These are phyloP conservation scores for Theobroma cacao DNA, from an alignment of 345 rosid genomes.

Conservation along the genomic window DNA sequence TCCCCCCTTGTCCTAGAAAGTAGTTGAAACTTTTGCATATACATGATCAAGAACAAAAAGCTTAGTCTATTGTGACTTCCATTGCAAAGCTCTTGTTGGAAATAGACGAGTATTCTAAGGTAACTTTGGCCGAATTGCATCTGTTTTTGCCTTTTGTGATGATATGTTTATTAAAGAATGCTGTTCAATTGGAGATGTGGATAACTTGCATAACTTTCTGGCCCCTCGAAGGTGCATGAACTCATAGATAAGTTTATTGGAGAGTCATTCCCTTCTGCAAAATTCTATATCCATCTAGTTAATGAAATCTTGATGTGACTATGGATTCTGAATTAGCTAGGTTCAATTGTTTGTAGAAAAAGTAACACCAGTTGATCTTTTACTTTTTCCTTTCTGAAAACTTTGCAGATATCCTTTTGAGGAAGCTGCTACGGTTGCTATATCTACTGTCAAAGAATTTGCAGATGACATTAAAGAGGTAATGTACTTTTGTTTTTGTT, in stretches of 20 bases:
- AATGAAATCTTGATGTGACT: neutral
- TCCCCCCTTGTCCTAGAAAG: no score
- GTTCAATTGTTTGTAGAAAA: neutral
- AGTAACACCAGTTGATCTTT: neutral
- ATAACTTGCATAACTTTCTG: neutral
- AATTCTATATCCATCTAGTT: neutral
- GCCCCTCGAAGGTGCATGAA: neutral
- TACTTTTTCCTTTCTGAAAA: slow-evolving; percentile 4
- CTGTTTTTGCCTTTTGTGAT: no score
- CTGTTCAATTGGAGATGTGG: neutral
- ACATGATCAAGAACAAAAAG: no score
- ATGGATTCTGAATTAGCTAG: neutral
- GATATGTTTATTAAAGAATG: no score
- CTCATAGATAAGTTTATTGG: neutral
- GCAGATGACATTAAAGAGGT: slow-evolving; percentile 80
- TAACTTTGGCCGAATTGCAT: no score
- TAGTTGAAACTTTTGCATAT: no score
- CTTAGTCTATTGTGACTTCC: no score
- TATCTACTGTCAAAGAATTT: slow-evolving; percentile 70
- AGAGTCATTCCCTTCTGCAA: neutral
- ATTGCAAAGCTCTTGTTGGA: no score
- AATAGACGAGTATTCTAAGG: no score
- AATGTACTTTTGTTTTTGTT: slow-evolving; percentile 7
- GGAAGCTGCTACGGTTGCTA: slow-evolving; percentile 72
- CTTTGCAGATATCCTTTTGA: slow-evolving; percentile 71